Evolutionary conservation across 2,329 filamentous ascomycete genomes (phyloP), one percentile per base, ranked within the genome.

Genomic region (Boeremia exigua): DNA sequence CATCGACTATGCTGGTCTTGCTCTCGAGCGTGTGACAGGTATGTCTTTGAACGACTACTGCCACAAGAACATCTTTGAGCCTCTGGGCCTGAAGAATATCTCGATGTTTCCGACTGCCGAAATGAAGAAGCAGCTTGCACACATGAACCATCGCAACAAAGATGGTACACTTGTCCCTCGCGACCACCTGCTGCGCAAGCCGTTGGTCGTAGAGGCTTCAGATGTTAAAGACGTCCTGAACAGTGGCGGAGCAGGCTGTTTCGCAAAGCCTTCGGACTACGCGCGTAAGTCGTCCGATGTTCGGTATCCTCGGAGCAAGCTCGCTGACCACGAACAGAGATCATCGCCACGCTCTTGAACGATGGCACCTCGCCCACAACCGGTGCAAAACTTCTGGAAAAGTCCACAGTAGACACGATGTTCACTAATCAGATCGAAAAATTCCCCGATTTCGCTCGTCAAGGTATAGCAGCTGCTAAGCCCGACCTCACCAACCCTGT

Each of bases 261-360:
- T 85, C 65, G 83, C 84, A 14, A 76, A 70, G 54, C 84, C 86
- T 0, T 77, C 79, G 4, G 86, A 89, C 44, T 89, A 88, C 63
- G 78, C 78, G 49, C 79, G 85, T 84, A 73, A 66, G 80, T 73
- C 23, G 23, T 45, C 33, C 54, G 40, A 37, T 39, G 15, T 40
- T 28, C 53, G 25, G 38, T 29, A 7, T 9, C n/a, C 42, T 44
- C 37, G n/a, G 23, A 28, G 19, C 15, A 37, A 45, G 30, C 37
- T 17, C 34, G 45, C 57, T 68, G 30, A 64, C 28, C 29, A 15
- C 6, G 6, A 28, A 2, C 59, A 85, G 84, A 83, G 55, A 80
- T 89, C 33, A 79, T 90, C 7, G 80, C 85, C 0, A 80, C 81
- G 0, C 75, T 90, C 2, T 77, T 90, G 30, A 90, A 90, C 66